phyloP scores from a whole-genome alignment of 1,139 yeast species.

The Meyerozyma carpophila region DNA sequence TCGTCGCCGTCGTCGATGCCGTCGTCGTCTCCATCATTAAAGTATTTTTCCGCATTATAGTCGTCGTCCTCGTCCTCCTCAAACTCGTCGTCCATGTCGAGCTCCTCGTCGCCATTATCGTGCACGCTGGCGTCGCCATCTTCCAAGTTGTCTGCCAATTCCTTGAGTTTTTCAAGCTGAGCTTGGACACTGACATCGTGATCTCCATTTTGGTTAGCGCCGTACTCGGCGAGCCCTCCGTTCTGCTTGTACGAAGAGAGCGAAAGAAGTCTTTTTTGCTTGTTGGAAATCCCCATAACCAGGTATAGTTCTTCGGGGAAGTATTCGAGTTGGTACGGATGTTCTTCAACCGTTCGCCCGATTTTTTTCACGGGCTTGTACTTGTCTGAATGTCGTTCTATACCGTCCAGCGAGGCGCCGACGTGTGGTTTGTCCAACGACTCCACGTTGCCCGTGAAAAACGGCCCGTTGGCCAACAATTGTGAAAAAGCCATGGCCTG shows the following conservation, averaged over 20 bases:
- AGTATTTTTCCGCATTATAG: conserved; percentile 46
- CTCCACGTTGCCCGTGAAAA: conserved; percentile 58
- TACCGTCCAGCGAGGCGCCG: conserved; percentile 41
- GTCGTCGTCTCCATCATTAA: conserved; percentile 75
- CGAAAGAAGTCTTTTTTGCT: conserved; percentile 48
- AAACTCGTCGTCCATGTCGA: conserved; percentile 50
- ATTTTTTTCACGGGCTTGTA: conserved; percentile 67
- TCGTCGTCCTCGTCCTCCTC: conserved; percentile 70
- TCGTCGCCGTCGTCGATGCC: conserved; percentile 75
- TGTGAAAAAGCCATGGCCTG: conserved; percentile 58
- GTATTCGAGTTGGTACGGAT: conserved; percentile 66
- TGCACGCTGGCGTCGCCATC: conserved; percentile 23
- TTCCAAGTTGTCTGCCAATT: conserved; percentile 55
- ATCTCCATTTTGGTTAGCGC: conserved; percentile 12
- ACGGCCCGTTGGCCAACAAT: conserved; percentile 67
- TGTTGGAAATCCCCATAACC: conserved; percentile 64
- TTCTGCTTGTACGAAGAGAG: conserved; percentile 44
- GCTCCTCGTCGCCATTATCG: conserved; percentile 34
- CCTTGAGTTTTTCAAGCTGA: conserved; percentile 55
- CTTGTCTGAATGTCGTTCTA: conserved; percentile 69
- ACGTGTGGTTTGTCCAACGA: conserved; percentile 8
- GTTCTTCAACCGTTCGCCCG: conserved; percentile 78
- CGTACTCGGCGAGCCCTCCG: conserved; percentile 40
- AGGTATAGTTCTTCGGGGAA: conserved; percentile 78
- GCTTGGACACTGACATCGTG: conserved; percentile 30